Evolutionary conservation across 176 grass and related monocot genomes (phyloP).

Genomic region (Eremochloa ophiuroides): DNA sequence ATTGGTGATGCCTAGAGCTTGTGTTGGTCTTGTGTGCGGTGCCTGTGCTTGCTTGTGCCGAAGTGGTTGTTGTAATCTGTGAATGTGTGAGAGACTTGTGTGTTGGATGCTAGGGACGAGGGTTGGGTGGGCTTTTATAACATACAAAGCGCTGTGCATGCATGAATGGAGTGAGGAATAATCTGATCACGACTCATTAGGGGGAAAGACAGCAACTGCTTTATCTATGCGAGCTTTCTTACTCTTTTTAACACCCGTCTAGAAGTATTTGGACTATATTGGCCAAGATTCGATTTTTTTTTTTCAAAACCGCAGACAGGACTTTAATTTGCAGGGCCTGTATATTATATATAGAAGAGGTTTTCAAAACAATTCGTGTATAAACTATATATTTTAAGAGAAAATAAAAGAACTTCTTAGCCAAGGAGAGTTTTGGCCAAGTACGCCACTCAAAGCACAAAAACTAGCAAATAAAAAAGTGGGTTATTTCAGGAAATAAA

Average conservation of each 20-base stretch:
- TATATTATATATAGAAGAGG: no score
- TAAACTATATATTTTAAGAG: no score
- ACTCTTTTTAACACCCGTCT: neutral
- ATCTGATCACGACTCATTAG: neutral
- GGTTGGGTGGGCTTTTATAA: slow-evolving; percentile 18
- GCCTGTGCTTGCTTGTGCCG: neutral
- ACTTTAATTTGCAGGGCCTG: no score
- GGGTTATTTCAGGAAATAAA: no score
- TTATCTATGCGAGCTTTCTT: neutral
- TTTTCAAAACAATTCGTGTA: neutral
- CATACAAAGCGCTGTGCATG: neutral
- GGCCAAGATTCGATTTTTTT: neutral
- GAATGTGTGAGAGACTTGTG: neutral
- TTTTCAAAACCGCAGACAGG: neutral
- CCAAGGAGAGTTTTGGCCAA: no score
- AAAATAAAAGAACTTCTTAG: neutral
- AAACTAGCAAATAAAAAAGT: neutral
- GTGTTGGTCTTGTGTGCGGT: neutral
- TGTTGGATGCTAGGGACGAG: neutral
- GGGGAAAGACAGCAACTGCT: neutral
- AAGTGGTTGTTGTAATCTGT: neutral
- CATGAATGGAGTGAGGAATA: neutral
- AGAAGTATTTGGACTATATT: neutral
- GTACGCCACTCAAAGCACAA: no score
- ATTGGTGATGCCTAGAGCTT: neutral